Base-by-base conservation (phyloP, 768 basidiomycete genomes). In the Phanerodontia chrysosporium region DNA sequence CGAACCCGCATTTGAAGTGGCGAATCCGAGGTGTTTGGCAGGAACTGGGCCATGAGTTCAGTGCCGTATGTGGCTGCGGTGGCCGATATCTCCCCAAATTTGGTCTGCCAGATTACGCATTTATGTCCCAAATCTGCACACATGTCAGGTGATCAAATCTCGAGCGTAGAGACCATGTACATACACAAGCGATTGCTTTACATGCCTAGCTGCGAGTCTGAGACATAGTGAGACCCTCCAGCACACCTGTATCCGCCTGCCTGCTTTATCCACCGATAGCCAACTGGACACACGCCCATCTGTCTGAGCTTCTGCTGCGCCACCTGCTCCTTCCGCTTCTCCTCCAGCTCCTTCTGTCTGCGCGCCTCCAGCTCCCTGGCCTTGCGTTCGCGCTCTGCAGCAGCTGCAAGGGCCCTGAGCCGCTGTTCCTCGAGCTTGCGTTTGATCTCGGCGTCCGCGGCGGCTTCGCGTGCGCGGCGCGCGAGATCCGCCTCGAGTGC, bases 211-310 rank as follows among this genome's bases (percentile, higher is more conserved):
- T 73, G 64, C 7, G 29, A 46, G 49, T 76, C 59, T 13, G 53
- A 49, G 5, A 81, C 61, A 54, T 71, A 80, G 64, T 83, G 81
- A 0, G 45, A 18, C 0, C 82, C 81, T 1, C 76, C 82, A 2
- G 71, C 65, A 60, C 81, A 83, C 12, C 79, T 66, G 69, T 79
- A 83, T 2, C 80, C 81, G 3, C 49, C 62, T 0, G 10, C 3
- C 54, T 75, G 71, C 51, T 67, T 72, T 49, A 78, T 74, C 83
- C 82, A 84, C 12, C 22, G 62, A 58, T 62, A 84, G 1, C 82
- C 82, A 21, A 60, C 69, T 2, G 67, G 65, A 61, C 86, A 87
- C 2, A 79, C 67, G 0, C 86, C 85, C 73, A 85, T 78, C 1
- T 55, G 28, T 0, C 75, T 70, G 14, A 84, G 62, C 52, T 72